Conservation (phyloP, 495 filamentous ascomycete genomes). For the Daldinia bambusicola region DNA sequence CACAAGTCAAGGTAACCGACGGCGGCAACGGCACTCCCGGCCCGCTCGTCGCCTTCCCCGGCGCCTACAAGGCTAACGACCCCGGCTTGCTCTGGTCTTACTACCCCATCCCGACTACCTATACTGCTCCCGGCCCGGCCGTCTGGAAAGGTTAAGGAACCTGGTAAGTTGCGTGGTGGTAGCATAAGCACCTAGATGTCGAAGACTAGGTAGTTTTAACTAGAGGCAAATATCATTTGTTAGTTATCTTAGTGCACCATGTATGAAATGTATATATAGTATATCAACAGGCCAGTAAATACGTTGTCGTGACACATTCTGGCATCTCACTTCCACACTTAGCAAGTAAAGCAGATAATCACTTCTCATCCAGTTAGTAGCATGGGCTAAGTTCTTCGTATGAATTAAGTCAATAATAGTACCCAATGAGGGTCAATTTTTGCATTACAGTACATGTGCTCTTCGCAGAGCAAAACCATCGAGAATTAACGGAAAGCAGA, state of each 20-base stretch:
- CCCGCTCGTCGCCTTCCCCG: constrained; percentile 49
- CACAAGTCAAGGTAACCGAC: constrained; percentile 52
- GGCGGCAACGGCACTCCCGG: constrained; percentile 50
- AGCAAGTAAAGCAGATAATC: neutral
- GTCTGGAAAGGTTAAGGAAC: constrained; percentile 47
- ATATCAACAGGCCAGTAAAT: neutral
- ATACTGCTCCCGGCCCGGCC: constrained; percentile 56
- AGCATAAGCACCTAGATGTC: neutral
- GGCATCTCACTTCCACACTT: neutral
- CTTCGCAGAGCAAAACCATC: constrained; percentile 5
- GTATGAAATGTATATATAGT: neutral
- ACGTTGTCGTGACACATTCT: neutral
- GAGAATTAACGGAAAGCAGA: constrained; percentile 11
- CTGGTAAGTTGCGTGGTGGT: neutral
- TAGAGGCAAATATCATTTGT: too few relatives aligned
- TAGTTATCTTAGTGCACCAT: too few relatives aligned
- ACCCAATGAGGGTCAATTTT: constrained; percentile 16
- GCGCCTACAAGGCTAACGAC: constrained; percentile 51
- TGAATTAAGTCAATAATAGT: neutral
- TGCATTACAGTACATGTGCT: constrained; percentile 20
- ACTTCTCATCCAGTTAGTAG: neutral
- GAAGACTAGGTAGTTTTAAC: neutral
- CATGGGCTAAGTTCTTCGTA: neutral
- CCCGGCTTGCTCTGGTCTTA: constrained; percentile 50
- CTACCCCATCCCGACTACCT: constrained; percentile 48